Conservation (phyloP, 805 yeast species). For the Schizosaccharomyces cryophilus region DNA sequence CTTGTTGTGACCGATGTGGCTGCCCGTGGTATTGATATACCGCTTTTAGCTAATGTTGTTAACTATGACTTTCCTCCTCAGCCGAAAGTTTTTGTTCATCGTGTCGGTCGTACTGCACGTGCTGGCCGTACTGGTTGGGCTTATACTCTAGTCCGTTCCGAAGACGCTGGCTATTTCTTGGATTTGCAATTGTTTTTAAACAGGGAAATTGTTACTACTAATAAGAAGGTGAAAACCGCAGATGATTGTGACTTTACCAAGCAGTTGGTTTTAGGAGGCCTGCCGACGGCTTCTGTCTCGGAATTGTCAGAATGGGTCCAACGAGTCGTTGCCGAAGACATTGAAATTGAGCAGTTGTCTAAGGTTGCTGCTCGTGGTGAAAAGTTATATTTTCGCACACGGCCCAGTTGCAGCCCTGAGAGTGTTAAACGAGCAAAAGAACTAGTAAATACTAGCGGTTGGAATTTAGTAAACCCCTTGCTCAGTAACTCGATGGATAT, state of each 20-base stretch:
- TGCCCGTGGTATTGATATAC: conserved; percentile 45
- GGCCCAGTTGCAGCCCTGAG: conserved; percentile 66
- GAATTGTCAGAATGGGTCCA: conserved; percentile 46
- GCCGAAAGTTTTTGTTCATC: conserved; percentile 80
- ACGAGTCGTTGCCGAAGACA: conserved; percentile 32
- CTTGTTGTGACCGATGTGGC: conserved; percentile 95
- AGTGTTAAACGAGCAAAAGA: conserved; percentile 72
- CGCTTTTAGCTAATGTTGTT: conserved; percentile 80
- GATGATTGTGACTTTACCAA: conserved; percentile 46
- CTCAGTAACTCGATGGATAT: conserved; percentile 4
- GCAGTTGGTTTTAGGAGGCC: conserved; percentile 58
- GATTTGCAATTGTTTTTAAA: conserved; percentile 83
- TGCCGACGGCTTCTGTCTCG: conserved; percentile 54
- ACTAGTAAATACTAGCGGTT: conserved; percentile 27
- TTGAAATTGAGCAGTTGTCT: conserved; percentile 38
- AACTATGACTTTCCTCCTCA: conserved; percentile 78
- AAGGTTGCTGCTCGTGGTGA: conserved; percentile 74
- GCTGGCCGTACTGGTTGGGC: conserved; percentile 98
- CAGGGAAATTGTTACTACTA: conserved; percentile 37
- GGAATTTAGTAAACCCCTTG: conserved; percentile 21
- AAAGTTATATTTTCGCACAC: conserved; percentile 58
- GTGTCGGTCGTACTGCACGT: conserved; percentile 98
- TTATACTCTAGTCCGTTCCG: conserved; percentile 60
- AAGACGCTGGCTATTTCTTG: conserved; percentile 68
- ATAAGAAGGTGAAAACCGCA: conserved; percentile 3